Percentiles rank a stretch among this genome's conserved stretches.
Evolutionary conservation across 805 yeast species (phyloP).

Genomic region (Lipomyces orientalis): DNA sequence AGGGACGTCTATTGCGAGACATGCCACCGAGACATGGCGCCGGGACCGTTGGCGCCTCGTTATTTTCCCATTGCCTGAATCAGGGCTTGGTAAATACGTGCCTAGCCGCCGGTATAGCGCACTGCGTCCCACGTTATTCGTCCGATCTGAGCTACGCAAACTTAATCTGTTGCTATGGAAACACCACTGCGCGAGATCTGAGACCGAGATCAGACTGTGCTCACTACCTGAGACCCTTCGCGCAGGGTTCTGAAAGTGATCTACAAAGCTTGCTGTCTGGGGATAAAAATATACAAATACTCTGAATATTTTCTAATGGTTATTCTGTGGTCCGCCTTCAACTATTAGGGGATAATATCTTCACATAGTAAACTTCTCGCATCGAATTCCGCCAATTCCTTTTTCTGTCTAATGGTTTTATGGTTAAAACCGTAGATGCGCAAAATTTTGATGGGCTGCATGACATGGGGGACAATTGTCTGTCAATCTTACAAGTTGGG

Average conservation of each 20-base stretch:
- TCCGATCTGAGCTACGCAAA: background rate
- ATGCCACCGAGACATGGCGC: background rate
- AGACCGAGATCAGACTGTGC: background rate
- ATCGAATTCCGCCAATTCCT: no score
- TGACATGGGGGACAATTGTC: background rate
- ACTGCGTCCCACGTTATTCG: background rate
- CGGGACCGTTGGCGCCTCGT: background rate
- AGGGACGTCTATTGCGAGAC: background rate
- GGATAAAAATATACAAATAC: no score
- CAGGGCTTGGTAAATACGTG: background rate
- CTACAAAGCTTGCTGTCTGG: background rate
- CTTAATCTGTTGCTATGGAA: background rate
- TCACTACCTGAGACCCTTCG: background rate
- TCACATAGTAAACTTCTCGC: no score
- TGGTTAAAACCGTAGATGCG: background rate
- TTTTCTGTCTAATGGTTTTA: no score
- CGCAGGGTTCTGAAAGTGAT: background rate
- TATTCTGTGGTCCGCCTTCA: background rate
- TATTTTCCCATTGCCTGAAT: background rate
- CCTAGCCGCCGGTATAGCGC: background rate
- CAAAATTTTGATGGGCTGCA: background rate
- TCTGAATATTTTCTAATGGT: background rate
- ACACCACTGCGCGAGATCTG: background rate
- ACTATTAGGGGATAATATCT: background rate
- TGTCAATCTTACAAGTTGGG: conserved; percentile 18